Conservation (phyloP, 2,329 filamentous ascomycete genomes). For the Cryphonectria carpinicola region DNA sequence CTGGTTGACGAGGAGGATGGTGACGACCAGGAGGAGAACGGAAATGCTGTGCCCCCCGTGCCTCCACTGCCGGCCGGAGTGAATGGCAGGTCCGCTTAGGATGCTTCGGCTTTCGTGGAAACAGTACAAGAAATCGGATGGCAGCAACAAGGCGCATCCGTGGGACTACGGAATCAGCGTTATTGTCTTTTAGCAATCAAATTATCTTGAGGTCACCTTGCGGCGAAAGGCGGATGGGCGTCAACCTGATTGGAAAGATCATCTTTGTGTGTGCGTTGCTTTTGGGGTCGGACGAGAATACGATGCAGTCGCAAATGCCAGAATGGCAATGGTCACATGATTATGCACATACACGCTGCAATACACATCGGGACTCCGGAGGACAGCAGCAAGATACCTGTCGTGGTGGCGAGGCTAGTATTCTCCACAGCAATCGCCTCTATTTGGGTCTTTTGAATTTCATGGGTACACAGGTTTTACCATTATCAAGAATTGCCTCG, state of each 20-base stretch:
- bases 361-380: not conserved
- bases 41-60: conserved; percentile 41
- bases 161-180: not conserved
- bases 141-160: not conserved
- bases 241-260: not conserved
- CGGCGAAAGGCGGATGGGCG: conserved; percentile 3
- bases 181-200: not conserved
- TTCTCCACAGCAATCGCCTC: not conserved
- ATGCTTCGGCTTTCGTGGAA: not conserved
- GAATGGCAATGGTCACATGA: not conserved
- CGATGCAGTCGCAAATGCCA: conserved; percentile 3
- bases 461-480: not conserved
- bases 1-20: conserved; percentile 62
- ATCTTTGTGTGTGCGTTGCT: not conserved
- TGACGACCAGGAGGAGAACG: conserved; percentile 38
- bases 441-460: conserved; percentile 20
- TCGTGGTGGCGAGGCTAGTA: not conserved
- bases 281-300: not conserved
- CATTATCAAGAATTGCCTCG: not conserved
- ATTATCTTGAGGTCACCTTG: conserved; percentile 1
- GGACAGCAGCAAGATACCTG: not conserved
- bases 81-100: conserved; percentile 35
- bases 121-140: too few species aligned
- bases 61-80: conserved; percentile 47
- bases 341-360: not conserved